Conservation (phyloP, 768 basidiomycete species). For the Lenzites betulinus region DNA sequence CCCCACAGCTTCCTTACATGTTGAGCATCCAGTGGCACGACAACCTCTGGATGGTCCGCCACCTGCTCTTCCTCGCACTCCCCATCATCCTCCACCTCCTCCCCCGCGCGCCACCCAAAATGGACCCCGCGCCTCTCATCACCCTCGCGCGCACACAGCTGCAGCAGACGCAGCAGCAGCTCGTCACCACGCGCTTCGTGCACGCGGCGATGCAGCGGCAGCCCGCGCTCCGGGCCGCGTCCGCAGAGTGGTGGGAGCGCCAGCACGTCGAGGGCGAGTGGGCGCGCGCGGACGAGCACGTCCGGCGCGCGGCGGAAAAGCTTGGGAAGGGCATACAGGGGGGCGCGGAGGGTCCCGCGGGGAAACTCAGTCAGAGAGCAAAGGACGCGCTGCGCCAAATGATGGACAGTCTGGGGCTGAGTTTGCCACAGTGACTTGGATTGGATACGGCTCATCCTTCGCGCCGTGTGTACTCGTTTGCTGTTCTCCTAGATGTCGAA, state of each 20-base stretch:
- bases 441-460: too few species aligned
- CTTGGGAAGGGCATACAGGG: slow-evolving; percentile 24
- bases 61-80: slow-evolving; percentile 57
- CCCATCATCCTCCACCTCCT: slow-evolving; percentile 50
- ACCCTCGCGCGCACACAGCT: slow-evolving; percentile 31
- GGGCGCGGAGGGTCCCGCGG: slow-evolving; percentile 18
- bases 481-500: too few species aligned
- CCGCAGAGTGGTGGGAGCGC: slow-evolving; percentile 56
- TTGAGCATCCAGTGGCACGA: slow-evolving; percentile 63
- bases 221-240: slow-evolving; percentile 48
- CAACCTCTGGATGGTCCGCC: slow-evolving; percentile 52
- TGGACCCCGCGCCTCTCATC: slow-evolving; percentile 17
- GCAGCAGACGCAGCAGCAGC: slow-evolving; percentile 44
- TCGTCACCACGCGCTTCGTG: slow-evolving; percentile 58
- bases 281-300: slow-evolving; percentile 48
- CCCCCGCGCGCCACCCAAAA: slow-evolving; percentile 36
- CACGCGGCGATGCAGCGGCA: slow-evolving; percentile 59
- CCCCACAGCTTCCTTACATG: neutral
- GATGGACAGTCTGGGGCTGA: slow-evolving; percentile 5
- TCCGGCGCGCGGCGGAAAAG: slow-evolving; percentile 31
- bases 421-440: neutral
- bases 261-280: slow-evolving; percentile 55
- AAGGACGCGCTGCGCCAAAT: slow-evolving; percentile 8
- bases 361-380: slow-evolving; percentile 26
- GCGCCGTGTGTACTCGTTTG: too few species aligned